These are phyloP conservation scores for Aspergillus pseudoglaucus DNA, from an alignment of 2,329 filamentous ascomycete genomes.

Conservation along the genomic window DNA sequence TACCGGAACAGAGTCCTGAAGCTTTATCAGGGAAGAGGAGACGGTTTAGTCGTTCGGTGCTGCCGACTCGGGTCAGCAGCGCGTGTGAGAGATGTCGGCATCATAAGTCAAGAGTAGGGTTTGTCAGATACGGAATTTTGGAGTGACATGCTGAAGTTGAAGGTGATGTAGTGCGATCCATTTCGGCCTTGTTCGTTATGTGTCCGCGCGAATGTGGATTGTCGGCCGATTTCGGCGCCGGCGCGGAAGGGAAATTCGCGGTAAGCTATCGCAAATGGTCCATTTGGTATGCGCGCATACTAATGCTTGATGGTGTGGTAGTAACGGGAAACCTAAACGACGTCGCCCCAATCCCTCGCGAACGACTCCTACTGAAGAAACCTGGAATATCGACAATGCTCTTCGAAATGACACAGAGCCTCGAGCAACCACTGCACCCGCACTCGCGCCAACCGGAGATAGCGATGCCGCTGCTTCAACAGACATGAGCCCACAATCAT, in stretches of 20 bases:
- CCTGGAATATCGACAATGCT: background rate
- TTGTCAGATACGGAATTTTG: background rate
- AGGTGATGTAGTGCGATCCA: constrained; percentile 22
- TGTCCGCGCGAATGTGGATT: constrained; percentile 20
- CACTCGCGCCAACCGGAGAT: background rate
- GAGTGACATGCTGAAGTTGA: background rate
- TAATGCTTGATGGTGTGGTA: background rate
- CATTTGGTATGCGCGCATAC: background rate
- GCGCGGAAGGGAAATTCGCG: constrained; percentile 3
- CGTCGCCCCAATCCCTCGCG: background rate
- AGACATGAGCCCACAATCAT: constrained; percentile 1
- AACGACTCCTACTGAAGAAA: background rate
- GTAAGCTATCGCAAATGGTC: constrained; percentile 1
- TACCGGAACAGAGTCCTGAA: background rate
- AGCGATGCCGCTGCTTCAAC: background rate
- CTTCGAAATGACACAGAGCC: background rate
- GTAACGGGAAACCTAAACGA: background rate
- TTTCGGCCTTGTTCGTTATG: constrained; percentile 30
- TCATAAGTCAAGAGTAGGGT: constrained; percentile 24
- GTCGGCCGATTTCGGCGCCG: constrained; percentile 6
- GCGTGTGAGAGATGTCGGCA: constrained; percentile 25
- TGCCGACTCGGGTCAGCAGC: constrained; percentile 22
- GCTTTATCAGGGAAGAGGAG: constrained; percentile 1
- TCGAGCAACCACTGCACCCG: background rate
- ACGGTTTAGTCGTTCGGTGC: constrained; percentile 1